Evolutionary conservation across 441 rosid genomes (phyloP).

Genomic region (Corymbia calophylla): DNA sequence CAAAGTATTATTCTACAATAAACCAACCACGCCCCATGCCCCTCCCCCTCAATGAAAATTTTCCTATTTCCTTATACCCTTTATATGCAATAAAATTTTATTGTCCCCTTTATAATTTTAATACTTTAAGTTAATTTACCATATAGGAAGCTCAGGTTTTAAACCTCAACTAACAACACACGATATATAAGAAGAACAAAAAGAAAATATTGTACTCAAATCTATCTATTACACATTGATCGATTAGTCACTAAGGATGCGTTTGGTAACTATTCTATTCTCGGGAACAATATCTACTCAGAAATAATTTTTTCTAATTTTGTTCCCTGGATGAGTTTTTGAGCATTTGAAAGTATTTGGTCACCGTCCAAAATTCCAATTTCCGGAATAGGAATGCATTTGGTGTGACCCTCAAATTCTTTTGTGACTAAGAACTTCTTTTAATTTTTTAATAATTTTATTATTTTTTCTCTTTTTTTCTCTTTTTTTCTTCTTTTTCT

Average conservation of each 20-base stretch:
- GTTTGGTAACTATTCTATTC: no score
- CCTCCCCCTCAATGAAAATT: neutral
- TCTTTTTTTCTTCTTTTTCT: no score
- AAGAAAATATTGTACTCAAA: neutral
- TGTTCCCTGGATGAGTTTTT: no score
- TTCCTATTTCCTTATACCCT: neutral
- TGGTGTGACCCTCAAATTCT: no score
- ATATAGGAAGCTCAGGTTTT: neutral
- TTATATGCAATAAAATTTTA: neutral
- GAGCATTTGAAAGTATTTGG: no score
- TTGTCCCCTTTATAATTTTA: neutral
- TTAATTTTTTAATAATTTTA: no score
- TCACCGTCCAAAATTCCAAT: no score
- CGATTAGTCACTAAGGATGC: neutral
- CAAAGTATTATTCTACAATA: neutral
- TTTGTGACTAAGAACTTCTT: no score
- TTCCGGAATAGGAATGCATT: no score
- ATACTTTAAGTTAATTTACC: neutral
- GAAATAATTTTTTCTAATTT: no score
- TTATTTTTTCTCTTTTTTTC: no score
- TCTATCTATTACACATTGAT: neutral
- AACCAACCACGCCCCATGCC: neutral
- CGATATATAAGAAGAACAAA: neutral
- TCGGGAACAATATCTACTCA: no score
- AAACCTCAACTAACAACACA: neutral